Evolutionary conservation across 2,329 filamentous ascomycete species (phyloP).

Genomic region (Penicillium brevicompactum): DNA sequence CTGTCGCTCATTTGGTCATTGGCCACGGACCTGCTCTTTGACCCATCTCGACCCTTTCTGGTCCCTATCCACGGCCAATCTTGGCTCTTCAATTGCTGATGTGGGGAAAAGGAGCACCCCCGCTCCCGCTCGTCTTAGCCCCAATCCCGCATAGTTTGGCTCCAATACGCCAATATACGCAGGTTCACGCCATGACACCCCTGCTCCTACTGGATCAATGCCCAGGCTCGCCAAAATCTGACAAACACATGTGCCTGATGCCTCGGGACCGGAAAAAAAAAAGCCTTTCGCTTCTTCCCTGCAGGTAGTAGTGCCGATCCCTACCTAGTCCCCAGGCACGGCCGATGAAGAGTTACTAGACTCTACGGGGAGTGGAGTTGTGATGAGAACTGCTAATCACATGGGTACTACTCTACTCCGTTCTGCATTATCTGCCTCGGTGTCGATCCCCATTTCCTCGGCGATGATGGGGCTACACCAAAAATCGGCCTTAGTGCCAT

Average conservation of each 20-base stretch:
- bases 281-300: background rate
- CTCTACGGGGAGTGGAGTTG: constrained; percentile 1
- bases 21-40: background rate
- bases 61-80: background rate
- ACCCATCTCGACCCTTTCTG: background rate
- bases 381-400: constrained; percentile 2
- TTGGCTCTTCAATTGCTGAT: background rate
- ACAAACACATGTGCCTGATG: constrained; percentile 7
- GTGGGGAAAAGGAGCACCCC: constrained; percentile 2
- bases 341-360: background rate
- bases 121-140: background rate
- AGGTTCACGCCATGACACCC: background rate
- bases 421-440: constrained; percentile 2
- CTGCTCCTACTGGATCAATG: background rate
- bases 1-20: background rate
- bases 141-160: constrained; percentile 1
- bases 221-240: background rate
- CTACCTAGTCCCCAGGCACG: constrained; percentile 5
- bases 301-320: constrained; percentile 5
- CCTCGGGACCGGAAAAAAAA: constrained; percentile 1
- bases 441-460: constrained; percentile 12
- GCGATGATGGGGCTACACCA: background rate
- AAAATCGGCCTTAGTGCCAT: background rate
- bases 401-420: background rate
- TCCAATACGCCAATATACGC: constrained; percentile 6